Conservation (phyloP, 176 grass and related monocot genomes). For the Ensete ventricosum region DNA sequence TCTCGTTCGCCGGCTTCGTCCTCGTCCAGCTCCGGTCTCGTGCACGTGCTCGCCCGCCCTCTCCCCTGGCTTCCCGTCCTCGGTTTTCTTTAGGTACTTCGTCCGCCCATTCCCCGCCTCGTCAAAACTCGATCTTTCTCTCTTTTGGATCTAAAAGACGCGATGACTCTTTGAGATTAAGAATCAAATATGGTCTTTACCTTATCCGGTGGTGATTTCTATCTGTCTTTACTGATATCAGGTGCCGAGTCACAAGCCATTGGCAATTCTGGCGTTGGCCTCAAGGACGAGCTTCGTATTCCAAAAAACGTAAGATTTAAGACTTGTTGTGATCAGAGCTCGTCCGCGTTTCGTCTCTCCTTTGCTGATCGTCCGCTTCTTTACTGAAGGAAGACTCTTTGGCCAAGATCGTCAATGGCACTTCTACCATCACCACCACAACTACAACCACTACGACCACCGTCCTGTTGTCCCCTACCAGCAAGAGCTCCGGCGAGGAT, state of each 20-base stretch:
- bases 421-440: conserved; percentile 42
- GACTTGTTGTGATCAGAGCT: background rate
- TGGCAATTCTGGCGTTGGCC: conserved; percentile 27
- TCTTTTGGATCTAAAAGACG: conserved; percentile 17
- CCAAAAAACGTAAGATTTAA: conserved; percentile 48
- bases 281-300: conserved; percentile 55
- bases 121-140: conserved; percentile 8
- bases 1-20: conserved; percentile 59
- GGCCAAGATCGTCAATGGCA: conserved; percentile 49
- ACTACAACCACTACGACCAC: conserved; percentile 32
- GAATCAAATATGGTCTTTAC: background rate
- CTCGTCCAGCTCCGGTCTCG: conserved; percentile 13
- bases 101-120: background rate
- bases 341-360: background rate
- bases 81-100: background rate
- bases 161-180: background rate
- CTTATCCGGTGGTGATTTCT: conserved; percentile 10
- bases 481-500: conserved; percentile 47
- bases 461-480: conserved; percentile 35
- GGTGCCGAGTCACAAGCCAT: conserved; percentile 25
- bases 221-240: background rate
- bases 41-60: background rate
- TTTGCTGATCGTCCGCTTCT: conserved; percentile 4
- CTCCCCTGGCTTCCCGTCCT: background rate
- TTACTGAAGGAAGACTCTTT: conserved; percentile 36